Evolutionary conservation across 2,329 filamentous ascomycete genomes (phyloP).

Genomic region (Apiospora aurea): DNA sequence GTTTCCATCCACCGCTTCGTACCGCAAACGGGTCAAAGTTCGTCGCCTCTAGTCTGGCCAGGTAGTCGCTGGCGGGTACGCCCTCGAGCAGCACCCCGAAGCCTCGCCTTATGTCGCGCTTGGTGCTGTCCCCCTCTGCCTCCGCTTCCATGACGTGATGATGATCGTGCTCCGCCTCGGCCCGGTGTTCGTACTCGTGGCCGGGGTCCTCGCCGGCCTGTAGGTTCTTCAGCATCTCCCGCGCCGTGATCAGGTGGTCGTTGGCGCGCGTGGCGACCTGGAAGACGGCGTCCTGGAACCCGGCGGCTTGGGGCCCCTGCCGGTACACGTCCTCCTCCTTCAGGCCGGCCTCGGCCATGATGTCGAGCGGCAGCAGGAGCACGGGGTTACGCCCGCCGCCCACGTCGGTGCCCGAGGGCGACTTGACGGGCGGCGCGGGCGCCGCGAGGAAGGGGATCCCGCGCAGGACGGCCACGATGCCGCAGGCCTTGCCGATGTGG

Average conservation of each 20-base stretch:
- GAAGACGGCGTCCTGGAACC: conserved; percentile 89
- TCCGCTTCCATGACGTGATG: conserved; percentile 46
- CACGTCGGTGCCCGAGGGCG: conserved; percentile 48
- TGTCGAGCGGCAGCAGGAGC: conserved; percentile 83
- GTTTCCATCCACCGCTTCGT: conserved; percentile 72
- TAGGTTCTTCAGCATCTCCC: conserved; percentile 87
- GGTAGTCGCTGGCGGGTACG: conserved; percentile 78
- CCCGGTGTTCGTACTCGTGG: conserved; percentile 88
- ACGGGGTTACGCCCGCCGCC: conserved; percentile 51
- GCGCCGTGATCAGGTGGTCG: conserved; percentile 92
- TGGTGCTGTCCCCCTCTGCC: conserved; percentile 45
- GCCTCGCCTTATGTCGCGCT: conserved; percentile 60
- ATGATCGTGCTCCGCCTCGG: conserved; percentile 73
- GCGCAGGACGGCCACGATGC: conserved; percentile 85
- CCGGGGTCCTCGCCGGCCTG: conserved; percentile 76
- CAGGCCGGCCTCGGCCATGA: conserved; percentile 84
- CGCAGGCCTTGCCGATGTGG: conserved; percentile 92
- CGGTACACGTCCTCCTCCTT: conserved; percentile 91
- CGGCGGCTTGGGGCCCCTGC: conserved; percentile 77
- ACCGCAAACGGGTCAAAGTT: conserved; percentile 85
- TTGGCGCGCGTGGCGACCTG: conserved; percentile 91
- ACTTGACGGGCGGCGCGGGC: conserved; percentile 61
- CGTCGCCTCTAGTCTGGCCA: conserved; percentile 76
- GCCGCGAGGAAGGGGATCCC: conserved; percentile 90
- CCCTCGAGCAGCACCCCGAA: conserved; percentile 86